Conservation (phyloP, 805 yeast genomes). For the Myxozyma neotropica region DNA sequence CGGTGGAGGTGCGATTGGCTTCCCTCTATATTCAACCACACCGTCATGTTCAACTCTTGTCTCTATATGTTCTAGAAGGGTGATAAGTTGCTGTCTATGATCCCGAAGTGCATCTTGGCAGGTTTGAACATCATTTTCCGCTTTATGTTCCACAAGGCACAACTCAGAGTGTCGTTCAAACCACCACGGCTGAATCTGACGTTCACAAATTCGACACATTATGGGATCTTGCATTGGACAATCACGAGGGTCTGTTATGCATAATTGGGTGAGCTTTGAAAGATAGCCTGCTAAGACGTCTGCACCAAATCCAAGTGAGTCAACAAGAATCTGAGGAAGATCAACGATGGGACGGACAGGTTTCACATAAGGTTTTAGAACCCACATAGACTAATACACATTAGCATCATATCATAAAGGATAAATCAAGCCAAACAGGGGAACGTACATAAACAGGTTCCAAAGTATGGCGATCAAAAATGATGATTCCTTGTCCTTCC, state of each 20-base stretch:
- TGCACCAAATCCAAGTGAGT: constrained; percentile 84
- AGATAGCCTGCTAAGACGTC: constrained; percentile 79
- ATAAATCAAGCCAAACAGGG: not conserved
- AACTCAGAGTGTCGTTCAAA: constrained; percentile 86
- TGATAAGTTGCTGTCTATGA: constrained; percentile 50
- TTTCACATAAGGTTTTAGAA: constrained; percentile 73
- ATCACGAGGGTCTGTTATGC: constrained; percentile 58
- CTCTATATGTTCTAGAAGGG: constrained; percentile 28
- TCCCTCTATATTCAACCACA: constrained; percentile 26
- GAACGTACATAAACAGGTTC: constrained; percentile 60
- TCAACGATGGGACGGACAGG: constrained; percentile 64
- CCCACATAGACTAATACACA: constrained; percentile 74
- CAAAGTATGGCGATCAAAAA: constrained; percentile 60
- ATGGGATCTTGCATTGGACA: constrained; percentile 40
- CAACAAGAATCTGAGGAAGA: constrained; percentile 69
- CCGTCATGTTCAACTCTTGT: constrained; percentile 18
- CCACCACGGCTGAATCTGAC: constrained; percentile 94
- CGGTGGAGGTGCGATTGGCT: constrained; percentile 20
- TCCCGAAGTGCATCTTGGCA: constrained; percentile 77
- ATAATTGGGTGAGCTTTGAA: constrained; percentile 61
- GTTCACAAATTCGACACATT: constrained; percentile 90
- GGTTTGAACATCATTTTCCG: constrained; percentile 72
- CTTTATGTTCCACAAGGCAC: constrained; percentile 81
- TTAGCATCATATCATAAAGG: constrained; percentile 4
- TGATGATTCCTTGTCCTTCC: constrained; percentile 92